Conservation (phyloP, 148 eudicot species). For the Silene conica region DNA sequence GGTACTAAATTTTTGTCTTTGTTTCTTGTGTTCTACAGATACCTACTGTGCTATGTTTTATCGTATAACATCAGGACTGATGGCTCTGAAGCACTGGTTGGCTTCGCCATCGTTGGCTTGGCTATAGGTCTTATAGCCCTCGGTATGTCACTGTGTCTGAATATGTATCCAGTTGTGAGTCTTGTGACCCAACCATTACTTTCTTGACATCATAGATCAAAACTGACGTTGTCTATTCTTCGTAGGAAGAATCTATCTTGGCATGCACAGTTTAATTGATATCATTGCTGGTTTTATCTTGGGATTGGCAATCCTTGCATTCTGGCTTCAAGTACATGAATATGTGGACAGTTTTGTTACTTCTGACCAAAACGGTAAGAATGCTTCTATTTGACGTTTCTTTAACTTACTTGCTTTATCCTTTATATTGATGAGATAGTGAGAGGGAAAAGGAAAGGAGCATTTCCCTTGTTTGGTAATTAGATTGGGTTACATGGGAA, state of each 20-base stretch:
- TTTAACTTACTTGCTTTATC: slow-evolving; percentile 7
- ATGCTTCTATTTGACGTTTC: neutral
- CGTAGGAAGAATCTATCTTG: slow-evolving; percentile 91
- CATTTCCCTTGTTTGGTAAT: neutral
- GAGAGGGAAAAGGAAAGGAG: neutral
- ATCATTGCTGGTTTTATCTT: slow-evolving; percentile 66
- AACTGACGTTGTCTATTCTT: slow-evolving; percentile 31
- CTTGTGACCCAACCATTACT: neutral
- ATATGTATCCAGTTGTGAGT: neutral
- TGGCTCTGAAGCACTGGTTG: slow-evolving; percentile 35
- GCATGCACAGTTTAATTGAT: slow-evolving; percentile 95
- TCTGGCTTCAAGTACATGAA: slow-evolving; percentile 69
- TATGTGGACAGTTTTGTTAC: slow-evolving; percentile 65
- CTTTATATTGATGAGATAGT: neutral
- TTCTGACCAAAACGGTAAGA: slow-evolving; percentile 85
- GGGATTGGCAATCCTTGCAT: slow-evolving; percentile 63
- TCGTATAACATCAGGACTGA: slow-evolving; percentile 36
- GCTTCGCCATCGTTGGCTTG: slow-evolving; percentile 48
- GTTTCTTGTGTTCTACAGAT: slow-evolving; percentile 41
- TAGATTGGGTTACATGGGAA: no score
- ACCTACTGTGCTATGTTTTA: slow-evolving; percentile 58
- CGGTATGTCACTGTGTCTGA: slow-evolving; percentile 73
- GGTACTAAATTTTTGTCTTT: slow-evolving; percentile 11
- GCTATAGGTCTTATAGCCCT: slow-evolving; percentile 71
- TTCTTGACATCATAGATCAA: slow-evolving; percentile 11